A percentile compares a stretch with the other conserved stretches of the same genome.
These are phyloP conservation scores for Elongisporangium undulatum DNA, from an alignment of 352 stramenopile genomes.

Conservation along the genomic window DNA sequence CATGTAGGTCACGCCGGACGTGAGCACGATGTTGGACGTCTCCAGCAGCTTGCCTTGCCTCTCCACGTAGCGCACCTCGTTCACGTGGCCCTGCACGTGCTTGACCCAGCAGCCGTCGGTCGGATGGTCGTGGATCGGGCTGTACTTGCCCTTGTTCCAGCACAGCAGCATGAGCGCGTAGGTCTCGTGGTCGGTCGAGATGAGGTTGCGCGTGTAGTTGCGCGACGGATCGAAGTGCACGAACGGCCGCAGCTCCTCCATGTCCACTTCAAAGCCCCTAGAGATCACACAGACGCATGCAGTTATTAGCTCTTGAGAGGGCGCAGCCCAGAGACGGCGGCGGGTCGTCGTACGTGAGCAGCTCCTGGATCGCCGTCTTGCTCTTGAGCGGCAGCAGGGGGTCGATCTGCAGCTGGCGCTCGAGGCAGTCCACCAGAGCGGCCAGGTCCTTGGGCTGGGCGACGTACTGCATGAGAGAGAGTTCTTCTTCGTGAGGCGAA, in stretches of 20 bases:
- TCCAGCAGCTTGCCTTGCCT: constrained; percentile 39
- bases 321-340: no score
- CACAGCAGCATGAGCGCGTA: constrained; percentile 94
- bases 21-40: constrained; percentile 57
- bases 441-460: constrained; percentile 24
- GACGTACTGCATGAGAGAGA: constrained; percentile 17
- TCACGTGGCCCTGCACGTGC: constrained; percentile 79
- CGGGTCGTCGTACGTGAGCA: constrained; percentile 38
- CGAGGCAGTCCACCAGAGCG: constrained; percentile 49
- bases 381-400: constrained; percentile 53
- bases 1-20: constrained; percentile 83
- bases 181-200: constrained; percentile 89
- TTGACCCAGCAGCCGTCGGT: constrained; percentile 92
- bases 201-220: constrained; percentile 94
- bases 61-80: constrained; percentile 87
- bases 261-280: constrained; percentile 43
- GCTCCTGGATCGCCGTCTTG: constrained; percentile 45
- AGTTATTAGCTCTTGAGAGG: not conserved
- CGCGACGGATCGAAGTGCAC: constrained; percentile 76
- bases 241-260: constrained; percentile 69
- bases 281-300: not conserved
- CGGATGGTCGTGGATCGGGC: constrained; percentile 92
- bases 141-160: constrained; percentile 90
- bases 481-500: not conserved
- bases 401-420: constrained; percentile 40